Conservation (phyloP, 192 early-diverging fungal species). For the Coemansia sp. region DNA sequence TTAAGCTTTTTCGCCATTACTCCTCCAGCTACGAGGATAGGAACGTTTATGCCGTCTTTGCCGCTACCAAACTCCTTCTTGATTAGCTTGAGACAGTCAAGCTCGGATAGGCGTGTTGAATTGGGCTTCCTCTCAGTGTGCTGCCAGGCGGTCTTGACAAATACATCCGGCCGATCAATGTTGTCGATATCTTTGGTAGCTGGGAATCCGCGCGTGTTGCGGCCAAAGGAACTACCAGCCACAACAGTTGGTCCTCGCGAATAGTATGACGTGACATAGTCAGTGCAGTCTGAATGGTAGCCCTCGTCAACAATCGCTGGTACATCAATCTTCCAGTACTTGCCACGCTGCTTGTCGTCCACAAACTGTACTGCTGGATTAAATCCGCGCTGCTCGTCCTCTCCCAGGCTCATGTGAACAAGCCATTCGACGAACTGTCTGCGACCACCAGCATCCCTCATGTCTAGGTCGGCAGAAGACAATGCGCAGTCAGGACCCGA, state of each 20-base stretch:
- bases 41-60: background rate
- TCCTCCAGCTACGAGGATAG: slow-evolving; percentile 4
- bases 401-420: background rate
- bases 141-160: slow-evolving; percentile 18
- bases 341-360: background rate
- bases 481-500: background rate
- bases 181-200: background rate
- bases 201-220: slow-evolving; percentile 18
- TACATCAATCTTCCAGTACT: slow-evolving; percentile 2
- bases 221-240: slow-evolving; percentile 2
- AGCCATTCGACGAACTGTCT: slow-evolving; percentile 12
- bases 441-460: background rate
- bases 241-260: slow-evolving; percentile 1
- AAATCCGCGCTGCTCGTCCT: slow-evolving; percentile 7
- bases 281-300: background rate
- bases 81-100: background rate
- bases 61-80: background rate
- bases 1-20: background rate
- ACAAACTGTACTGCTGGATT: background rate
- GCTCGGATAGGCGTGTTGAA: background rate
- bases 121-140: background rate
- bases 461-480: slow-evolving; percentile 18
- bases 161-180: background rate
- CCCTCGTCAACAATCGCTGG: background rate
- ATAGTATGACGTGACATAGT: background rate